A percentile compares a stretch with the other conserved stretches of the same genome.
Conservation (phyloP, 2,329 filamentous ascomycete species). For the Fusarium fracticaudum region DNA sequence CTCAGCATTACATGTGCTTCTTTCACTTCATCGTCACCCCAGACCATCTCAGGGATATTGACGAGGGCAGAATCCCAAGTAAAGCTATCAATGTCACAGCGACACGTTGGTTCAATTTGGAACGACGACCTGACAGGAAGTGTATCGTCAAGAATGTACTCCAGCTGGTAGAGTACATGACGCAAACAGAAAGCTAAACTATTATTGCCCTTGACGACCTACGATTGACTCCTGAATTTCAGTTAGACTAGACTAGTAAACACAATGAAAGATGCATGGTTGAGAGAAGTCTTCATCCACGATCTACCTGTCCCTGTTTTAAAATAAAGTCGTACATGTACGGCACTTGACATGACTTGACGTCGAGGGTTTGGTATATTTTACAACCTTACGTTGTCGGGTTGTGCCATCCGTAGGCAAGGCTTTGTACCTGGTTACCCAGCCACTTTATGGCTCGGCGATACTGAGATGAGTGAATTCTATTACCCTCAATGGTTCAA, state of each 20-base stretch:
- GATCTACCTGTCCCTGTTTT: rapidly evolving
- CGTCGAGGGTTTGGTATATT: too few species aligned
- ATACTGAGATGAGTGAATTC: too few species aligned
- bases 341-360: background rate
- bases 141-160: background rate
- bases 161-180: background rate
- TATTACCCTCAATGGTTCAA: too few species aligned
- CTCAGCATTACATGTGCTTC: background rate
- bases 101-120: background rate
- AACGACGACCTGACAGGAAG: background rate
- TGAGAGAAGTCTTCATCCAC: background rate
- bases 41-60: background rate
- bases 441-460: too few species aligned
- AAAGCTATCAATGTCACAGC: rapidly evolving
- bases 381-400: too few species aligned
- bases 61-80: background rate
- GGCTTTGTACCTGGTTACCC: too few species aligned
- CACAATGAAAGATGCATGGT: background rate
- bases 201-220: too few species aligned
- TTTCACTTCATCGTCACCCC: background rate
- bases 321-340: background rate
- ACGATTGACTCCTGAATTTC: background rate
- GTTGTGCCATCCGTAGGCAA: too few species aligned
- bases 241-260: background rate
- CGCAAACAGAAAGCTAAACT: too few species aligned